Base-by-base conservation (phyloP, 2,329 filamentous ascomycete species). In the Davidsoniella virescens region DNA sequence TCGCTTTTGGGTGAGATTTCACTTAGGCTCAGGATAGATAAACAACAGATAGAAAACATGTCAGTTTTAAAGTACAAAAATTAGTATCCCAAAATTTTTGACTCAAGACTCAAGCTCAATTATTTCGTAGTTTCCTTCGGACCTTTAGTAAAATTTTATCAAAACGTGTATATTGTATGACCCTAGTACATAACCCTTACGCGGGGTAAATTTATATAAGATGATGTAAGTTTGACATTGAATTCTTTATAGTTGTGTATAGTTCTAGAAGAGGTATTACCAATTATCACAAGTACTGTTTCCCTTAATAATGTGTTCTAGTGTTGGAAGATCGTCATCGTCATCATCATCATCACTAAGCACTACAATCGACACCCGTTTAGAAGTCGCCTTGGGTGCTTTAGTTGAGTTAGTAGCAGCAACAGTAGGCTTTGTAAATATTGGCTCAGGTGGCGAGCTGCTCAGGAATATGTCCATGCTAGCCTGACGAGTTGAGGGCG, bases 401-500 rank as follows among this genome's bases (percentile, higher is more conserved):
- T 14, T 12, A 18, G n/a, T 16, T 41, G 23, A 26, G 10, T 4
- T 41, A 20, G 39, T 20, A n/a, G 39, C 12, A 41, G 39, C 17
- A 41, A 23, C 17, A 18, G 12, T 17, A n/a, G 39, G 2, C 10
- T 17, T 41, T 18, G 39, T 16, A 41, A 9, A 33, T 7, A 41
- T 8, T 18, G 40, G 9, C 41, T 7, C 36, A 4, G 41, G 29
- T 16, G 51, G 51, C 17, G 51, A 48, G 23, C 51, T 52, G 38
- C 51, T 52, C 2, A 44, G 18, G 37, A 48, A 52, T 18, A 52
- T n/a, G n/a, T 52, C 46, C n/a, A 49, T 33, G 25, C 42, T 46
- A n/a, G 46, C 37, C 42, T 44, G 46, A 5, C 51, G 46, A 2
- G 40, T 29, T 7, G 18, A 33, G 17, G 51, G 51, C 18, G 36